Conservation (phyloP, 2,329 filamentous ascomycete genomes). For the Elsinoe ampelina region DNA sequence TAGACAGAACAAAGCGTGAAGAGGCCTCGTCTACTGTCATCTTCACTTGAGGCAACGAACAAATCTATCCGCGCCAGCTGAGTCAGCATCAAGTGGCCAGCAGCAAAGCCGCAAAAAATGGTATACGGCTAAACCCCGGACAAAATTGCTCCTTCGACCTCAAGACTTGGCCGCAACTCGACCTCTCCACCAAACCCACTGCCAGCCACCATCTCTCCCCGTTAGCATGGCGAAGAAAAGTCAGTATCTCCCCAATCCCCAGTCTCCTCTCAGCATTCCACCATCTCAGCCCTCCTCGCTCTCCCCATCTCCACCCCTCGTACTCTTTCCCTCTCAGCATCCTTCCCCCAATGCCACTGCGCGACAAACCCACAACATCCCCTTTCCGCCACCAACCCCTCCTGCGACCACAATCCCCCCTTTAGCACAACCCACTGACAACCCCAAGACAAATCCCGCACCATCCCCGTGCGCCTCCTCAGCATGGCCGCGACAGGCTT, state of each 20-base stretch:
- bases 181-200: background rate
- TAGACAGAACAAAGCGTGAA: no score
- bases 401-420: no score
- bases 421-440: background rate
- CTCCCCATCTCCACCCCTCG: background rate
- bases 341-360: no score
- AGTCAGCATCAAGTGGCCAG: no score
- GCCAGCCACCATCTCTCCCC: background rate
- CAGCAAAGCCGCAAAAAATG: background rate
- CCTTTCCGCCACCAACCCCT: no score
- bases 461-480: slow-evolving; percentile 84
- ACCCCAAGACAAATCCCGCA: slow-evolving; percentile 70
- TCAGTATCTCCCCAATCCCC: slow-evolving; percentile 16
- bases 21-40: no score
- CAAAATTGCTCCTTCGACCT: slow-evolving; percentile 2
- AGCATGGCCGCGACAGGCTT: slow-evolving; percentile 99
- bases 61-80: no score
- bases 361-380: no score
- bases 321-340: no score
- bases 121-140: background rate
- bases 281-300: background rate
- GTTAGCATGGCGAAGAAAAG: slow-evolving; percentile 26
- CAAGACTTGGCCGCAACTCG: background rate
- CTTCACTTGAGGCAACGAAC: no score
- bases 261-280: no score